Evolutionary conservation across 129 eudicot genomes (phyloP).

Genomic region (Heracleum sosnowskyi): DNA sequence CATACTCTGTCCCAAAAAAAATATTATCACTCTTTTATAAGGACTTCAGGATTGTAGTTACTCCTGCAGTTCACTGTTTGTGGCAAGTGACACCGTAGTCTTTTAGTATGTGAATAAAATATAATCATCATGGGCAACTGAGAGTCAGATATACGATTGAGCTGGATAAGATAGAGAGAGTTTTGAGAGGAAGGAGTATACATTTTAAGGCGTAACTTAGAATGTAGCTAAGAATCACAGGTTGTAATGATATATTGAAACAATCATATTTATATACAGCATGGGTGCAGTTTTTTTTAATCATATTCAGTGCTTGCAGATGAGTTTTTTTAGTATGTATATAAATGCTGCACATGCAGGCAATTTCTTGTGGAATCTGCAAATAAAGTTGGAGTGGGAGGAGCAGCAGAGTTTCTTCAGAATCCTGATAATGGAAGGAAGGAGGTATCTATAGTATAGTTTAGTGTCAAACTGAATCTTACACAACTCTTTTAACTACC

Average conservation of each 20-base stretch:
- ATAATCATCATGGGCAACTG: neutral
- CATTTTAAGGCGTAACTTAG: neutral
- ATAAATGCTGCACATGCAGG: conserved; percentile 31
- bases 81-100: neutral
- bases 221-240: neutral
- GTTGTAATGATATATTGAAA: neutral
- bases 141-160: neutral
- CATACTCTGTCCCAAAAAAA: neutral
- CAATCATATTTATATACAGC: neutral
- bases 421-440: conserved; percentile 69
- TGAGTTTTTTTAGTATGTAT: too few species aligned
- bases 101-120: neutral
- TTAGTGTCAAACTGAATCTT: neutral
- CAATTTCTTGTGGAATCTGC: conserved; percentile 77
- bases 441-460: conserved; percentile 43
- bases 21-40: neutral
- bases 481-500: neutral
- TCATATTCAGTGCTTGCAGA: neutral
- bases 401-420: conserved; percentile 81
- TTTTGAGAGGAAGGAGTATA: neutral
- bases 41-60: neutral
- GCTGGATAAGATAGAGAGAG: neutral
- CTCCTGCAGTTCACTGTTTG: neutral
- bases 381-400: conserved; percentile 76
- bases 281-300: neutral